A percentile compares a stretch with the other conserved stretches of the same genome.
These are phyloP conservation scores for Paramarasmius palmivorus DNA, from an alignment of 1,284 basidiomycete genomes.

Conservation along the genomic window DNA sequence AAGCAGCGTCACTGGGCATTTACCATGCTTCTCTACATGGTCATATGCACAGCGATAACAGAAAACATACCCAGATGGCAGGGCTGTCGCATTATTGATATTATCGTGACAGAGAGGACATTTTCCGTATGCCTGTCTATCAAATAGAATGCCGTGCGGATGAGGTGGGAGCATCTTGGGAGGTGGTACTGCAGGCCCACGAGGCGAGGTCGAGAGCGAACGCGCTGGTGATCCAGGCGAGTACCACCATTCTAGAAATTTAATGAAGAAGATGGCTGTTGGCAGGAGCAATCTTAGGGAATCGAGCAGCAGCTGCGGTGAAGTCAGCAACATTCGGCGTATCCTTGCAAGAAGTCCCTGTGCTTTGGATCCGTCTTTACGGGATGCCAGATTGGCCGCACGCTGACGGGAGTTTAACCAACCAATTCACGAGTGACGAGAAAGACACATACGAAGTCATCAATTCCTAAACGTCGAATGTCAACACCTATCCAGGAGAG, in stretches of 20 bases:
- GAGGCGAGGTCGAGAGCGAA: conserved; percentile 57
- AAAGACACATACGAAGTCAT: conserved; percentile 63
- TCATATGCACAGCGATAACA: too few relatives aligned
- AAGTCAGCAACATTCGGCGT: conserved; percentile 45
- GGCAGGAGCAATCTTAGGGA: conserved; percentile 85
- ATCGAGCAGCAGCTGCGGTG: conserved; percentile 68
- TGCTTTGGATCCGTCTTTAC: conserved; percentile 31
- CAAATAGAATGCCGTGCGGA: conserved; percentile 61
- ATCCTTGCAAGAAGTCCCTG: conserved; percentile 41
- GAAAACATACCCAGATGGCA: too few relatives aligned
- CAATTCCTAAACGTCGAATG: conserved; percentile 73
- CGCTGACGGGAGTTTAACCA: conserved; percentile 32
- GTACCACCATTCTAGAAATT: conserved; percentile 99
- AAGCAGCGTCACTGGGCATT: conserved; percentile 90
- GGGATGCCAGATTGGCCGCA: conserved; percentile 36
- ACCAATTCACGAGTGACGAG: background rate
- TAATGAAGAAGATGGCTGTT: conserved; percentile 93
- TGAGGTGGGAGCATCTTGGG: conserved; percentile 75
- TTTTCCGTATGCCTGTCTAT: conserved; percentile 67
- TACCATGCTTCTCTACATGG: too few relatives aligned
- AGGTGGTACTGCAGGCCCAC: conserved; percentile 72
- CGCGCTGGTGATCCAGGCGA: conserved; percentile 89
- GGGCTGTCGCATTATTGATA: conserved; percentile 86
- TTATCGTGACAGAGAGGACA: conserved; percentile 82
- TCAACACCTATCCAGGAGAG: conserved; percentile 82